phyloP scores from a whole-genome alignment of 345 rosid species.

The Iberis pinnata region DNA sequence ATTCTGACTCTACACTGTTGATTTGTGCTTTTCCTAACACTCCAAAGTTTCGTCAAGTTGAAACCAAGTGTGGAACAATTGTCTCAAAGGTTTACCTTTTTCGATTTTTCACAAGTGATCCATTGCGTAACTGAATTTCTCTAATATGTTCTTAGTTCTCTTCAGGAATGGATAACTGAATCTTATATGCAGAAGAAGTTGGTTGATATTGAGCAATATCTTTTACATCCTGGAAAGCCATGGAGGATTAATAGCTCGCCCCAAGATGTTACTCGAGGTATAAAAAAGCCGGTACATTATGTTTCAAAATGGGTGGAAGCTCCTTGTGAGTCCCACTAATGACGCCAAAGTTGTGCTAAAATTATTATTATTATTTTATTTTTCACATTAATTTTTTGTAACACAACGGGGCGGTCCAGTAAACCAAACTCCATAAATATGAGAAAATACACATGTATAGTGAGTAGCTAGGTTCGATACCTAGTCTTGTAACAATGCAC shows the following conservation, averaged over 20 bases:
- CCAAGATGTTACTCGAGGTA: constrained; percentile 38
- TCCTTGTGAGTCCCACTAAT: too few relatives aligned
- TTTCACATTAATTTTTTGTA: too few relatives aligned
- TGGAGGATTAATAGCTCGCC: constrained; percentile 50
- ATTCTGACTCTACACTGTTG: constrained; percentile 66
- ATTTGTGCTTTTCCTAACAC: constrained; percentile 83
- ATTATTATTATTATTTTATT: constrained; percentile 4
- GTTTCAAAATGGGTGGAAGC: too few relatives aligned
- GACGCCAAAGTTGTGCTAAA: too few relatives aligned
- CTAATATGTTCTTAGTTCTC: neutral
- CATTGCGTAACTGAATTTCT: neutral
- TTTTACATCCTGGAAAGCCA: constrained; percentile 86
- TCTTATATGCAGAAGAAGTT: constrained; percentile 62
- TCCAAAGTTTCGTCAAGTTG: constrained; percentile 86
- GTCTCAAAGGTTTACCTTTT: constrained; percentile 55
- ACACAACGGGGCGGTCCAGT: too few relatives aligned
- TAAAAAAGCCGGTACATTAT: too few relatives aligned
- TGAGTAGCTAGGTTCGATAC: too few relatives aligned
- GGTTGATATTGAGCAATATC: constrained; percentile 67
- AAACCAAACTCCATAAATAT: too few relatives aligned
- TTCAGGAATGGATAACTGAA: constrained; percentile 78
- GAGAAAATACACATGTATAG: too few relatives aligned
- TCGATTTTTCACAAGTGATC: neutral
- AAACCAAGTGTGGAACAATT: constrained; percentile 63
- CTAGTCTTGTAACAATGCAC: too few relatives aligned